Base-by-base conservation (phyloP, 2,329 filamentous ascomycete species). In the Alternaria triticimaculans region DNA sequence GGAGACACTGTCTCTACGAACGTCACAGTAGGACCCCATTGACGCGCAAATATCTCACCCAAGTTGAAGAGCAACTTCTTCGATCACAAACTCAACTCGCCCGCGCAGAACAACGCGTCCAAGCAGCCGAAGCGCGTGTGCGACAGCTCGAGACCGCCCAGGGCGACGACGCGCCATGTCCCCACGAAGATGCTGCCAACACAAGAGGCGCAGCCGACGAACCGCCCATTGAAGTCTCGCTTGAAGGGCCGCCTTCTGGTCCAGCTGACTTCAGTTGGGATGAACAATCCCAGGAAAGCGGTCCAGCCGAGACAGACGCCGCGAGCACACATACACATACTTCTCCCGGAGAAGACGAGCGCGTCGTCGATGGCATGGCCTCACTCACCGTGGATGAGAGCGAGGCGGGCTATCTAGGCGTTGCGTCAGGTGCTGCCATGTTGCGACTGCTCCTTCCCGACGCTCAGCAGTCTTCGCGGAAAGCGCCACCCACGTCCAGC, bases 1-100 rank as follows among this genome's bases (percentile, higher is more conserved):
- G 80, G 45, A 74, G 84, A 14, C 80, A 83, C 63, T 86, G 84
- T 63, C 73, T 84, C 7, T 86, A 86, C 60, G 84, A 85, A 67
- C 83, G 82, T 65, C 80, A 84, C 55, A 78, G 79, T n/a, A 78
- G 81, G 48, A 85, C 84, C 12, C 84, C 83, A 6, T 73, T 85
- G 63, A 86, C 84, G 6, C 77, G 84, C 46, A 84, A 81, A 41
- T 55, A 59, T 43, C 51, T 66, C 44, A 66, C 61, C 23, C 57
- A 64, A 21, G 46, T 66, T 28, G 62, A 64, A 46, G 55, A 64
- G 50, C 54, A 62, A 20, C 61, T 66, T 18, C 61, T 61, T 18
- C 54, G 62, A 21, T 51, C 45, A 33, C 61, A 66, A 20, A 18
- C 60, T 18, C 64, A 64, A 37, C 50, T 53, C 15, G 58, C 58